Base-by-base conservation (phyloP, 179 eudicot genomes). In the Silene coronaria region DNA sequence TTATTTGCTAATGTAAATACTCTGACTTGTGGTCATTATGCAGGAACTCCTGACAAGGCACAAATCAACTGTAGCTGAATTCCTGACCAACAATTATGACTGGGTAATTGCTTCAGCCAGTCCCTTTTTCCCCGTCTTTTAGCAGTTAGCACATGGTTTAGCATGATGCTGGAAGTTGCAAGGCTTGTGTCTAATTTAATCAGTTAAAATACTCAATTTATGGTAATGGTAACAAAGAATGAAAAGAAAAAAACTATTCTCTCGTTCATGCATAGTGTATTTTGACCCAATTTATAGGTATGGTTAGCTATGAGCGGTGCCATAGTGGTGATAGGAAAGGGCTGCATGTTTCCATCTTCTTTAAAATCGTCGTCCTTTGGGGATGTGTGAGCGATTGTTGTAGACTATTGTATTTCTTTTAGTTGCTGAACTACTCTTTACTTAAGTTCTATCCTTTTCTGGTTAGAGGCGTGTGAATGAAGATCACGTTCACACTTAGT, bases 21-120 rank as follows among this genome's bases (percentile, higher is more conserved):
- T 30, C 22, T 42, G 48, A 57, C 7, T 59, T 67, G 70, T 70
- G 74, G 7, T 26, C 36, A 46, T 72, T 30, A 71, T 89, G 85
- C 91, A 95, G 97, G 95, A 94, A 86, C 91, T 89, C 67, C 75
- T 92, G 88, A 94, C 96, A 12, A 90, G 98, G 86, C 98, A 92
- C 82, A 94, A 94, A 82, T 92, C 98, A 67, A 94, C 98, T 7
- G 97, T 92, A 24, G 97, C 97, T 46, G 97, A 92, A 78, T 94
- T 90, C 78, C 98, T 94, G 78, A 79, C 95, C 0, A 84, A 87
- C 80, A 94, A 94, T 67, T 94, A 94, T 84, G 98, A 94, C 30
- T 90, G 96, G 98, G 98, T 94, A 85, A 81, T 64, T 58, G 59
- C 68, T 64, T 64, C 2, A 17, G 19, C 42, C 42, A 30, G n/a